Base-by-base conservation (phyloP, 257 asterid genomes). In the Solanum boliviense region DNA sequence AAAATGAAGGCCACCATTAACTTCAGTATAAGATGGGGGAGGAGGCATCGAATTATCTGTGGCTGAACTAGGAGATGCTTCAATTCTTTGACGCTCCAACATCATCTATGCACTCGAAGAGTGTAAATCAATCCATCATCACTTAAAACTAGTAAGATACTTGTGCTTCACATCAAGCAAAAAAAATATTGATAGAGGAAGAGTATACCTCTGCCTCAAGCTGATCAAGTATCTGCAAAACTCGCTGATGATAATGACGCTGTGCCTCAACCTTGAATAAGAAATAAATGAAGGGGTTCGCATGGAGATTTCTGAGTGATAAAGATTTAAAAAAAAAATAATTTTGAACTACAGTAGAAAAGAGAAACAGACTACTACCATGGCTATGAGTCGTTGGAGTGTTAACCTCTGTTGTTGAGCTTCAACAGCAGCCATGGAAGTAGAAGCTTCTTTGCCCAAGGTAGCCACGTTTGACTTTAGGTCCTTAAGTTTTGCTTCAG, bases 401-500 rank as follows among this genome's bases (percentile, higher is more conserved):
- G 98, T 93, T 87, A 91, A 89, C 86, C 94, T 89, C 83, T 94
- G 95, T 76, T 94, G 96, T 89, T 94, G 98, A 86, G 89, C 91
- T 90, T 94, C 95, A 3, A 95, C 96, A 35, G 93, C 95, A 89
- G 93, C 92, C 95, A 93, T 95, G 88, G 95, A 93, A 68, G 95
- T 91, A 29, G 91, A 87, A 87, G 96, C 94, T 90, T 95, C 96
- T 90, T 91, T 95, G 79, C 96, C 95, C 74, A 93, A 86, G 27
- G 84, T 93, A 84, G 72, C 87, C 96, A 94, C 91, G 87, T 91
- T 95, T 10, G 93, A 93, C 89, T 92, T 92, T 52, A 94, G 94
- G 87, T 92, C 98, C 21, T 91, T 89, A 87, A 94, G 96, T 91
- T 92, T 93, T 81, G 83, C 82, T 91, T 93, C 98, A 79, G 95